phyloP scores from a whole-genome alignment of 2,329 filamentous ascomycete species.

The Lachnellula hyalina region DNA sequence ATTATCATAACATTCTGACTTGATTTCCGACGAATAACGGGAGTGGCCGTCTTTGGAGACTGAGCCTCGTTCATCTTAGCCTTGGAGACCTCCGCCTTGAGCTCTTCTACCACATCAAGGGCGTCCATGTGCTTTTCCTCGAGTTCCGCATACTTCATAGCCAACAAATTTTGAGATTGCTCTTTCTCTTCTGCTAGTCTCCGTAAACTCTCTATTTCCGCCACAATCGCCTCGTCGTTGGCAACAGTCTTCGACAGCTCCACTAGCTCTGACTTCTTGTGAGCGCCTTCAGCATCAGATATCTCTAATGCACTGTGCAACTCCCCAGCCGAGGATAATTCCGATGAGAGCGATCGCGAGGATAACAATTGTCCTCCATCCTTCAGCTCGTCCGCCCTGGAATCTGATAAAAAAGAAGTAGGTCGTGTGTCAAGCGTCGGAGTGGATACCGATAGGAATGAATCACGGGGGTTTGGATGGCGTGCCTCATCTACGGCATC shows the following conservation, averaged over 20 bases:
- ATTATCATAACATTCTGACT: conserved; percentile 83
- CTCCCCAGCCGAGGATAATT: conserved; percentile 82
- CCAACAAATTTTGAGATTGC: conserved; percentile 64
- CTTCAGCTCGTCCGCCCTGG: conserved; percentile 65
- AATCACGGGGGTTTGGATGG: conserved; percentile 53
- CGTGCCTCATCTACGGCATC: conserved; percentile 76
- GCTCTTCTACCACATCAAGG: conserved; percentile 80
- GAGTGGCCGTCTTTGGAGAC: conserved; percentile 58
- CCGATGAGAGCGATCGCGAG: conserved; percentile 88
- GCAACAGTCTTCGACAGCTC: conserved; percentile 30
- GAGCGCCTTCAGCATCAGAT: conserved; percentile 53
- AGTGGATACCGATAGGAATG: conserved; percentile 47
- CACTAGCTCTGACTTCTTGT: conserved; percentile 29
- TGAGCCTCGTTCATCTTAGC: conserved; percentile 54
- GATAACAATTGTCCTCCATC: conserved; percentile 64
- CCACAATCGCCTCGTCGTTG: conserved; percentile 43
- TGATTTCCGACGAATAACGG: conserved; percentile 88
- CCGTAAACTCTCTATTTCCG: conserved; percentile 68
- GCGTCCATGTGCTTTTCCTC: conserved; percentile 77
- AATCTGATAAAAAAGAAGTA: conserved; percentile 79
- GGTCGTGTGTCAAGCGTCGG: conserved; percentile 50
- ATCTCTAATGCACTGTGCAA: conserved; percentile 61
- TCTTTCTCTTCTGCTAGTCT: conserved; percentile 71
- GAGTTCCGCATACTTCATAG: conserved; percentile 75
- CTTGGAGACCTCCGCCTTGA: conserved; percentile 80